Base-by-base conservation (phyloP, 2,329 filamentous ascomycete genomes). In the Epichloe festucae region DNA sequence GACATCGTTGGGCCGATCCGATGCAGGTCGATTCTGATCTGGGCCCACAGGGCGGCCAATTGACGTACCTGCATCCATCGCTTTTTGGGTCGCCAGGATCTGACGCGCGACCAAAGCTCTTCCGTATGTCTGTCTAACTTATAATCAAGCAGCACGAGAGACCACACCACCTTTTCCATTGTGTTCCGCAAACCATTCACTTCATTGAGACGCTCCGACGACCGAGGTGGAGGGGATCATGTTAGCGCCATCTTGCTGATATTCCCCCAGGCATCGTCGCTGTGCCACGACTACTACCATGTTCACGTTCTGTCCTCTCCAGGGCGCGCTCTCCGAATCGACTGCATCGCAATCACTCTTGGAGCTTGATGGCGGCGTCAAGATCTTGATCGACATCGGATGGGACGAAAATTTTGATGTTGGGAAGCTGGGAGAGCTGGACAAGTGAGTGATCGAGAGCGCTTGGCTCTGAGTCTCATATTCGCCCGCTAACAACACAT, bases 331-430 rank as follows among this genome's bases (percentile, higher is more conserved):
- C 63, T 90, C 88, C 49, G 81, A 86, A 58, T 93, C 89, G 46
- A 76, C 83, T 53, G 90, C 91, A 43, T 94, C 89, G 56, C 89
- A 96, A 67, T 97, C 93, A n/a, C 80, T 98, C 38, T 75, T 98
- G 46, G 91, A 97, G 73, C 85, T 98, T 52, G 93, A 98, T 72
- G 91, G 91, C 57, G 93, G 91, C 53, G 85, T 98, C 70, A 97
- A 97, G 68, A 82, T 98, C 49, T 78, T 98, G 50, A 81, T 98
- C 39, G 91, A 96, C 65, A 84, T 96, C 44, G 93, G 93, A 54
- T 98, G 93, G 93, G 90, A 97, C 65, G 89, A 95, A 65, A 79
- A 79, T 2, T 97, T 98, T 65, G 86, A 95, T 63, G 79, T 81
- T 35, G 78, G 79, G 55, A 86, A 88, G 73, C 79, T 98, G 49